These are phyloP conservation scores for Talaromyces adpressus DNA, from an alignment of 495 filamentous ascomycete species.

Conservation along the genomic window DNA sequence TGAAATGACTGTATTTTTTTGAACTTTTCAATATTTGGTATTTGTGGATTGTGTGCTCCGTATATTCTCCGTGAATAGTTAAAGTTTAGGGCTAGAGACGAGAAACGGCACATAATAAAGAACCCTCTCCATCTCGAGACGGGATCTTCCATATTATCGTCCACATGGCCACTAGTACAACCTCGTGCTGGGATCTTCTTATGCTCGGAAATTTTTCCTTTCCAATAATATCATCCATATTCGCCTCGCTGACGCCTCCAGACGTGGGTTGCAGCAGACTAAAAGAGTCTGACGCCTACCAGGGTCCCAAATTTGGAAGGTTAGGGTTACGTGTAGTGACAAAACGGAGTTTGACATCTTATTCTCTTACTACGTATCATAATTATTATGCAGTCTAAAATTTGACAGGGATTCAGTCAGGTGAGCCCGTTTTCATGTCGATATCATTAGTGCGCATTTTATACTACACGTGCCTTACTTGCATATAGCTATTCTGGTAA, in stretches of 20 bases:
- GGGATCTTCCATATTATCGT: background rate
- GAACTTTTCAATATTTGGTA: background rate
- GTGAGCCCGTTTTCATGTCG: background rate
- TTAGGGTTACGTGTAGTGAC: background rate
- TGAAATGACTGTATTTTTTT: background rate
- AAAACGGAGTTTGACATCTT: background rate
- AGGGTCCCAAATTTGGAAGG: background rate
- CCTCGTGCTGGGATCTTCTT: background rate
- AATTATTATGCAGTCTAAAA: background rate
- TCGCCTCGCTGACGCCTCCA: background rate
- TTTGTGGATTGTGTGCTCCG: background rate
- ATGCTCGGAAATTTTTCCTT: background rate
- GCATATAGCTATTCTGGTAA: background rate
- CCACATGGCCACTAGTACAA: background rate
- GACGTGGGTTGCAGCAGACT: background rate
- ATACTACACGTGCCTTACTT: background rate
- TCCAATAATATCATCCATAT: background rate
- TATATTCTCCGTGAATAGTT: background rate
- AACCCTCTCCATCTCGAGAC: background rate
- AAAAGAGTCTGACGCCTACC: background rate
- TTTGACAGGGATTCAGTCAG: background rate
- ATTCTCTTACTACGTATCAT: background rate
- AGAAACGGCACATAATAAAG: background rate
- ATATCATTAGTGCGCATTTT: background rate
- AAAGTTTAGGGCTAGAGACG: background rate